phyloP scores from a whole-genome alignment of 2,329 filamentous ascomycete species.

The Amauroascus niger region DNA sequence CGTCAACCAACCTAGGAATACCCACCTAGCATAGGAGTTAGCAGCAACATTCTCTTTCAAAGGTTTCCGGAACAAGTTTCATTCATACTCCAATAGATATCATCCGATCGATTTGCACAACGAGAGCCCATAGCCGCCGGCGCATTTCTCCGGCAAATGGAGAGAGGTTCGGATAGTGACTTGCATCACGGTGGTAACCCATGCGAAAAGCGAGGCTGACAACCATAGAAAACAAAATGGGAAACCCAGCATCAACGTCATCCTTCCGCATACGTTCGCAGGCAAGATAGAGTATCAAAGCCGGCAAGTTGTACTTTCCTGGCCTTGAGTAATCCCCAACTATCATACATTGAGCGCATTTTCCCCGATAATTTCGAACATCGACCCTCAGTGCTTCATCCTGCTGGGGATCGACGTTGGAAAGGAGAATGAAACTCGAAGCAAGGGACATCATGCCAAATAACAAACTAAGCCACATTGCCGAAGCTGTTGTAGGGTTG shows the following conservation, averaged over 20 bases:
- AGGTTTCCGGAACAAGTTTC: not conserved
- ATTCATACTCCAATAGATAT: slow-evolving; percentile 27
- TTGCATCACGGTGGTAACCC: slow-evolving; percentile 38
- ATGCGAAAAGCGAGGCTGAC: slow-evolving; percentile 29
- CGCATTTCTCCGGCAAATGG: slow-evolving; percentile 32
- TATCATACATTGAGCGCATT: slow-evolving; percentile 24
- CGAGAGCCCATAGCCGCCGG: slow-evolving; percentile 27
- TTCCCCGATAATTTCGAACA: slow-evolving; percentile 11
- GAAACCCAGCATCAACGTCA: slow-evolving; percentile 20
- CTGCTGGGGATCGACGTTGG: not conserved
- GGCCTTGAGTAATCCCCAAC: slow-evolving; percentile 24
- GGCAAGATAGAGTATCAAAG: slow-evolving; percentile 20
- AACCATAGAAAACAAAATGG: slow-evolving; percentile 24
- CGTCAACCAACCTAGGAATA: slow-evolving; percentile 32
- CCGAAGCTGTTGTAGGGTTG: slow-evolving; percentile 4
- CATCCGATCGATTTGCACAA: slow-evolving; percentile 33
- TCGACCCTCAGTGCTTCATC: not conserved
- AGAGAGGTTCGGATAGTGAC: slow-evolving; percentile 28
- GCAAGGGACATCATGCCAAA: slow-evolving; percentile 11
- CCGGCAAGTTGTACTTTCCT: slow-evolving; percentile 23
- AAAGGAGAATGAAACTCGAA: slow-evolving; percentile 6
- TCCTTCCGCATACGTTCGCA: slow-evolving; percentile 20
- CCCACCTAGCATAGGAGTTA: slow-evolving; percentile 20
- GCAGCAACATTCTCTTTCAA: not conserved
- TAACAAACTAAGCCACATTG: slow-evolving; percentile 13